Evolutionary conservation across 306 rosid genomes (phyloP), one percentile per base, ranked within the genome.

Genomic region (Gastrolobium bilobum): DNA sequence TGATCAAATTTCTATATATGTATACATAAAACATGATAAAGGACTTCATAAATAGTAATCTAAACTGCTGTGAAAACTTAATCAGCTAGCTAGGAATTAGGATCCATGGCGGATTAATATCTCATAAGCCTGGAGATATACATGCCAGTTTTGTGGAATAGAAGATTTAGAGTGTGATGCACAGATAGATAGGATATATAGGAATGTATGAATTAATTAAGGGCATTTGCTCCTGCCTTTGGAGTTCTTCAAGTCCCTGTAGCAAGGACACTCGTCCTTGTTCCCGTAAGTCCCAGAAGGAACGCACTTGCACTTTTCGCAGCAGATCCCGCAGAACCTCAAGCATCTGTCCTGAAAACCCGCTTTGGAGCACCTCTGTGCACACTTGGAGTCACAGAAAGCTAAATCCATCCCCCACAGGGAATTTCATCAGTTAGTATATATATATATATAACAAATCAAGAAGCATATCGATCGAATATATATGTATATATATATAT

Each of bases 221-320:
- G 99, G 99, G 85, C 98, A 95, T 75, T 92, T 95, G 84, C 51
- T 9, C 4, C 79, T 20, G 58, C 99, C 97, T 89, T 93, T 88
- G 57, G 97, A 81, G 87, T 92, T 95, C 87, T 85, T 95, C 73
- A 90, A 47, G 64, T 85, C 87, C n/a, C 84, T 83, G 84, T 95
- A 92, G 83, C 98, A 95, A 87, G 98, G 93, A 86, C 98, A 92
- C 85, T 95, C 94, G 71, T 91, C 51, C 86, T 95, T 93, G 87
- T 95, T 87, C 7, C 98, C 98, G 10, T 79, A 88, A 71, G 98
- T 92, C 71, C 97, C 98, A 48, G 98, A 92, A 1, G 99, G 99
- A 73, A 92, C 97, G 34, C 99, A 92, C 0, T 87, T 39, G 73
- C 99, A 95, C 76, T 83, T 89, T 11, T 79, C 84, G 14, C 99